Base-by-base conservation (phyloP, 495 filamentous ascomycete genomes). In the Penicillium flavigenum region DNA sequence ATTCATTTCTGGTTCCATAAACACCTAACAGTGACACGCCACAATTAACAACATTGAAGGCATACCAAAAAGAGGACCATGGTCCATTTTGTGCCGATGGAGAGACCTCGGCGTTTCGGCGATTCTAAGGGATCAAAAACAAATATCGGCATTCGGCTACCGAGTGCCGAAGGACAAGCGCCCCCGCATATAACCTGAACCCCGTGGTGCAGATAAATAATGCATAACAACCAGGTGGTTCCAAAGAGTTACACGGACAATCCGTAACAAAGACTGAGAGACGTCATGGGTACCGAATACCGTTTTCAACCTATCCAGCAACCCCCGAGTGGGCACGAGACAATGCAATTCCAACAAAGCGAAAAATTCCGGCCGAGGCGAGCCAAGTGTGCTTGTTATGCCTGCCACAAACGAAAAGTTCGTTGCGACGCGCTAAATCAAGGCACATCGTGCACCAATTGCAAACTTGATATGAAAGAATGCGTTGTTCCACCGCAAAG, bases 391-490 rank as follows among this genome's bases (percentile, higher is more conserved):
- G 27, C 46, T 11, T 47, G 46, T 12, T 29, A 31, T 5, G 26
- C 46, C 16, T 47, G 46, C 4, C 27, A 47, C n/a, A 47, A 47
- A 11, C 46, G 46, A 19, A 47, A 47, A 47, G 46, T 47, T 2
- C 46, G 27, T 11, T 47, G 46, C 26, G 26, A 47, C 9, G 46
- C 14, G 0, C n/a, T 47, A 11, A 32, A 47, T 6, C 24, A 19
- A 9, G 46, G 26, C 26, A 47, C 46, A 1, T 17, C 46, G 1
- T 47, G 46, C 26, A 32, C 46, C 16, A 47, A 47, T 19, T 47
- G 46, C 46, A 47, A 10, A 32, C 27, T 47, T 17, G 46, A 47
- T 19, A 47, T 31, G 26, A 47, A 47, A 9, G 46, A 47, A 47
- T 47, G 46, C 17, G 27, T 47, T 5, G n/a, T n/a, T 5, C 24